Conservation (phyloP, 768 basidiomycete genomes). For the Lactarius psammicola region DNA sequence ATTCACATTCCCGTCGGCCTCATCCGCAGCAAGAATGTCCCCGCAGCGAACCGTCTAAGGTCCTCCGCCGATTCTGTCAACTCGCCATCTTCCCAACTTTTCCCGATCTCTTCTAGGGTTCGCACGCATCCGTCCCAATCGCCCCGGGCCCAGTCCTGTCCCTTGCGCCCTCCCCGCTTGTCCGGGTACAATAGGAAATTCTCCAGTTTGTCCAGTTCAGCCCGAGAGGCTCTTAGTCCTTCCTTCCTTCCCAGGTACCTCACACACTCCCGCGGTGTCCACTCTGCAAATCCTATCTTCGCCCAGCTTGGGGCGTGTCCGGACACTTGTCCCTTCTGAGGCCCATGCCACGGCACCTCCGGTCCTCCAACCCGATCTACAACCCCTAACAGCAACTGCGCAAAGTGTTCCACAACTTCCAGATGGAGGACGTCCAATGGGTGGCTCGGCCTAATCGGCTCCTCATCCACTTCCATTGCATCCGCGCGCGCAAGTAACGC, state of each 20-base stretch:
- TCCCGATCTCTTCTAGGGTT: conserved; percentile 49
- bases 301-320: conserved; percentile 55
- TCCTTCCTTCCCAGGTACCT: conserved; percentile 52
- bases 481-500: conserved; percentile 32
- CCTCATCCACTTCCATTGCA: conserved; percentile 62
- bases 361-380: conserved; percentile 53
- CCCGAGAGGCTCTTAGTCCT: conserved; percentile 21
- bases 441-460: conserved; percentile 46
- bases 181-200: conserved; percentile 43
- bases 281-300: conserved; percentile 44
- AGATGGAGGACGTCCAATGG: conserved; percentile 65
- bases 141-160: conserved; percentile 68
- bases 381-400: conserved; percentile 55
- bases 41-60: conserved; percentile 48
- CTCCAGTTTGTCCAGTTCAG: conserved; percentile 23
- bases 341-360: conserved; percentile 38
- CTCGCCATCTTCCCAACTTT: conserved; percentile 51
- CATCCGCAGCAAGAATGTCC: conserved; percentile 49
- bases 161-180: conserved; percentile 56
- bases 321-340: conserved; percentile 43
- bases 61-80: conserved; percentile 50
- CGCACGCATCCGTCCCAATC: conserved; percentile 61
- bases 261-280: conserved; percentile 57
- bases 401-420: conserved; percentile 69
- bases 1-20: conserved; percentile 40